A percentile compares a stretch with the other conserved stretches of the same genome.
Evolutionary conservation across 345 rosid genomes (phyloP).

Genomic region (Ceriops tagal): DNA sequence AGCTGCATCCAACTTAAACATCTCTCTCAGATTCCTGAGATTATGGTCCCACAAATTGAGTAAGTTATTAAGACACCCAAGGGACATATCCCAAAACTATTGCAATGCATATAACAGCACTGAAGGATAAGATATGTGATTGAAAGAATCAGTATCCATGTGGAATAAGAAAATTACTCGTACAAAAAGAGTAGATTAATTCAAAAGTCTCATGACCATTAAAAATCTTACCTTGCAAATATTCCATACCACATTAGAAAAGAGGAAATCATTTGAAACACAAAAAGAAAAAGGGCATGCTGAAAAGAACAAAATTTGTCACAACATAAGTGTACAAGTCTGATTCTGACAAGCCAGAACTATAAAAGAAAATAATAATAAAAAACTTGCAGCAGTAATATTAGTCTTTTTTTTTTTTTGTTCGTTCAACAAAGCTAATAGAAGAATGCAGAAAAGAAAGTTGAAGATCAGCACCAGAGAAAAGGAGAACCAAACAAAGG

Average conservation of each 20-base stretch:
- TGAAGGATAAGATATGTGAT: not conserved
- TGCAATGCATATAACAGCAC: not conserved
- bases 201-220: not conserved
- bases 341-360: too few relatives aligned
- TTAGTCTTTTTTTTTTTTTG: too few relatives aligned
- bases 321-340: too few relatives aligned
- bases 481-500: not conserved
- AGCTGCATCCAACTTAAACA: slow-evolving; percentile 97
- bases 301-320: too few relatives aligned
- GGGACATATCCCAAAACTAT: not conserved
- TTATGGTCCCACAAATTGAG: slow-evolving; percentile 2
- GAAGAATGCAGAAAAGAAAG: not conserved
- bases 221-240: not conserved
- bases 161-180: not conserved
- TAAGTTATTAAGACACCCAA: slow-evolving; percentile 6
- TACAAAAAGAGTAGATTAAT: not conserved
- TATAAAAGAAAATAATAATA: too few relatives aligned
- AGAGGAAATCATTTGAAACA: too few relatives aligned
- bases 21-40: slow-evolving; percentile 86
- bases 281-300: too few relatives aligned
- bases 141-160: not conserved
- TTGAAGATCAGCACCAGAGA: not conserved
- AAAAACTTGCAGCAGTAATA: too few relatives aligned
- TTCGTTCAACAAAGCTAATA: too few relatives aligned
- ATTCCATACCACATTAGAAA: not conserved